Conservation (phyloP, 2,329 filamentous ascomycete species). For the Cytospora schulzeri region DNA sequence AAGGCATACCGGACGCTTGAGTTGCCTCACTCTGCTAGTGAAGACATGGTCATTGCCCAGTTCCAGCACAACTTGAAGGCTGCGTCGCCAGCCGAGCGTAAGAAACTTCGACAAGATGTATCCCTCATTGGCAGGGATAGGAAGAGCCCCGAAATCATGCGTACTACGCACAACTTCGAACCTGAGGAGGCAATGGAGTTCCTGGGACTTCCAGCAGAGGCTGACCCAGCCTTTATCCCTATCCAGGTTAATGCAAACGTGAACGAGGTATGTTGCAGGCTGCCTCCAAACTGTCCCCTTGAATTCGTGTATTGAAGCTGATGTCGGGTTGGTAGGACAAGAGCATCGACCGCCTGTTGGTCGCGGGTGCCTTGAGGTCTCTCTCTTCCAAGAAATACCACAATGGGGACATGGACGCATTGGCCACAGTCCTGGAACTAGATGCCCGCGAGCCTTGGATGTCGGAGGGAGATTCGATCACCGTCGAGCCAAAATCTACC, state of each 20-base stretch:
- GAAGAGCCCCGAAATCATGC: constrained; percentile 29
- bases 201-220: constrained; percentile 25
- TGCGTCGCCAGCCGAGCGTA: constrained; percentile 23
- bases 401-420: constrained; percentile 3
- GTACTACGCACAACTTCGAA: constrained; percentile 29
- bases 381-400: constrained; percentile 16
- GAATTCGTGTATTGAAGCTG: neutral
- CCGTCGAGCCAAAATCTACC: neutral
- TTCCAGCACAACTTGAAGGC: constrained; percentile 29
- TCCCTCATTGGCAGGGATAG: constrained; percentile 34
- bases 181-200: constrained; percentile 31
- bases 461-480: constrained; percentile 4
- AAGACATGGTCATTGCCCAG: neutral
- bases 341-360: constrained; percentile 18
- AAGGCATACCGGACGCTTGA: constrained; percentile 21
- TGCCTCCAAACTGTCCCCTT: neutral
- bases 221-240: constrained; percentile 17
- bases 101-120: constrained; percentile 33
- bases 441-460: constrained; percentile 18
- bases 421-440: constrained; percentile 13
- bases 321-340: constrained; percentile 11
- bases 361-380: constrained; percentile 18
- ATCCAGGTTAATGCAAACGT: constrained; percentile 15
- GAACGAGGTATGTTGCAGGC: constrained; percentile 13
- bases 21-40: neutral